Base-by-base conservation (phyloP, 2,329 filamentous ascomycete species). In the Cadophora malorum region DNA sequence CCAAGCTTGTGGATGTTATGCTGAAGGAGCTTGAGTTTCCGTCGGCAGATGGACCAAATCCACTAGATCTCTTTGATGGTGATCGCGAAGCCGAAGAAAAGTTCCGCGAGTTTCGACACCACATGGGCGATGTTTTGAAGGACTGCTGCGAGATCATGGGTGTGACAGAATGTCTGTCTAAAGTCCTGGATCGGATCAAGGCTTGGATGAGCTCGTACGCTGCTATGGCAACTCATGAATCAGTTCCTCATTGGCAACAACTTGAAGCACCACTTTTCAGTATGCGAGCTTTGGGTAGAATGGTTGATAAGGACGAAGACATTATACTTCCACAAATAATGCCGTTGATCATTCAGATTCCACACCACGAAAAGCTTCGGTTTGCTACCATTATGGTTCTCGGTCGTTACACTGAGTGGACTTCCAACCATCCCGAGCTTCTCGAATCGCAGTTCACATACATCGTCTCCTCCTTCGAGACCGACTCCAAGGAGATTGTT, bases 371-470 rank as follows among this genome's bases (percentile, higher is more conserved):
- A 80, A 99, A 98, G 82, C 87, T 99, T n/a, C 93, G 94, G 8
- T 99, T 99, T 80, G 95, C 97, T 70, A 95, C 95, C 6, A 97
- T 98, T 76, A 97, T 99, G 94, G 94, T 96, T 3, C 86, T 99
- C 25, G 96, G 94, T 47, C 88, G 96, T 70, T 99, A 99, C 78
- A 99, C 96, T 0, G 95, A 98, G 79, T 99, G 96, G 96, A 99
- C 96, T 0, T 89, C 96, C 5, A 90, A 93, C 59, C 96, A 99
- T 76, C 93, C 95, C 0, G 93, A 97, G 67, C 97, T 95, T 56
- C 84, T 99, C 9, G 92, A 97, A 79, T 86, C 92, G 9, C 96
- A 99, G 79, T 92, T 99, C 77, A 94, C 93, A 76, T 99, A 97
- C 80, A 97, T 99, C 76, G 94, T 97, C 72, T 91, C 90, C 4